These are phyloP conservation scores for Pseudomonodictys pantanalensis DNA, from an alignment of 495 filamentous ascomycete species.

Conservation along the genomic window DNA sequence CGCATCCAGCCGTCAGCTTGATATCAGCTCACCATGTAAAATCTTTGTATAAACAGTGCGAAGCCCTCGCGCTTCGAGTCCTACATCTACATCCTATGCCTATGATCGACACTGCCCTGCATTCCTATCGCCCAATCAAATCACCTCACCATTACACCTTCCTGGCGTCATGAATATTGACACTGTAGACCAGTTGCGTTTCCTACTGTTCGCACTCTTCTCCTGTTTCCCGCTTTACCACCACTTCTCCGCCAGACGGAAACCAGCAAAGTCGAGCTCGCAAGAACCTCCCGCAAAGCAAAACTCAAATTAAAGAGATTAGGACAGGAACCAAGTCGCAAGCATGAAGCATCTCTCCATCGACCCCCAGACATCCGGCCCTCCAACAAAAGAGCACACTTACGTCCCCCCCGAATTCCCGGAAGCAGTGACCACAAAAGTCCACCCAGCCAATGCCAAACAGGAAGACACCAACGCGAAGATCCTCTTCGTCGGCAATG, in stretches of 20 bases:
- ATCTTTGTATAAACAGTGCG: too few species aligned
- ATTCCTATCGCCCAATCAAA: neutral
- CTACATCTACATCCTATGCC: neutral
- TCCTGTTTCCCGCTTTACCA: slow-evolving; percentile 21
- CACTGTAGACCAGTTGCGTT: slow-evolving; percentile 1
- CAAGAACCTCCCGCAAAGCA: neutral
- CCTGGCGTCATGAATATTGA: neutral
- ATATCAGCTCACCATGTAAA: too few species aligned
- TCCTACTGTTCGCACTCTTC: slow-evolving; percentile 16
- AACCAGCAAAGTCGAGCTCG: neutral
- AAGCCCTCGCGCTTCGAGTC: neutral
- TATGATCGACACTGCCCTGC: neutral
- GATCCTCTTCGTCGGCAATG: slow-evolving; percentile 61
- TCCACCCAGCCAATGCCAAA: slow-evolving; percentile 43
- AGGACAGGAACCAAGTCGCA: neutral
- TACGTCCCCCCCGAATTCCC: slow-evolving; percentile 33
- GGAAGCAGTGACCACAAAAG: slow-evolving; percentile 43
- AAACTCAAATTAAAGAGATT: neutral
- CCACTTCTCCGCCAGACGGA: neutral
- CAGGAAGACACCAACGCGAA: slow-evolving; percentile 45
- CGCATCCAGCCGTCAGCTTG: too few species aligned
- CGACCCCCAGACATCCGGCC: slow-evolving; percentile 10
- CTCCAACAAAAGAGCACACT: slow-evolving; percentile 18
- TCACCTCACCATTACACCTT: neutral
- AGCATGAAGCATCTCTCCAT: slow-evolving; percentile 28